Conservation (phyloP, 163 green algal species). For the Prototheca cutis region DNA sequence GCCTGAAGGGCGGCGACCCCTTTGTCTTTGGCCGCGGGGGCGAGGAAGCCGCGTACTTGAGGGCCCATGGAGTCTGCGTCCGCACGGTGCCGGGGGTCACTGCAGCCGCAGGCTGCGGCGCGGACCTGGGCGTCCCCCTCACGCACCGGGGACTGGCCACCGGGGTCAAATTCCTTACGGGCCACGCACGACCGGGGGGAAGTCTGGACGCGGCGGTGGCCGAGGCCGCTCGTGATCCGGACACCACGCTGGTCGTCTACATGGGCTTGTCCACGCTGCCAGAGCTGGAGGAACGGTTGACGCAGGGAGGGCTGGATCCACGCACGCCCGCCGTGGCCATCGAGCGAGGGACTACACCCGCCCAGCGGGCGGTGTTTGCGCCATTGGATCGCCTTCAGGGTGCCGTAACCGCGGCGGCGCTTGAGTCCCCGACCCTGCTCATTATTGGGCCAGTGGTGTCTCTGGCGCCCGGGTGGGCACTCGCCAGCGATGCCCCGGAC, state of each 20-base stretch:
- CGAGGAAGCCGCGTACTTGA: slow-evolving; percentile 80
- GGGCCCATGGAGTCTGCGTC: slow-evolving; percentile 65
- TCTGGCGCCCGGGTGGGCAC: slow-evolving; percentile 61
- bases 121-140: slow-evolving; percentile 89
- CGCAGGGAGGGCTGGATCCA: slow-evolving; percentile 41
- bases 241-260: slow-evolving; percentile 93
- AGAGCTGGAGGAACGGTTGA: slow-evolving; percentile 51
- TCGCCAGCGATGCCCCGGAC: background rate
- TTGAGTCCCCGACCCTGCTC: slow-evolving; percentile 90
- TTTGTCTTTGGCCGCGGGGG: slow-evolving; percentile 87
- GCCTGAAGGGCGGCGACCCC: slow-evolving; percentile 94
- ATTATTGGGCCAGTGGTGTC: slow-evolving; percentile 84
- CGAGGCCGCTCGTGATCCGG: slow-evolving; percentile 49
- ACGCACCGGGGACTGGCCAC: slow-evolving; percentile 93
- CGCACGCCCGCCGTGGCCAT: slow-evolving; percentile 82
- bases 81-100: slow-evolving; percentile 92
- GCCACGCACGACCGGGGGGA: slow-evolving; percentile 62
- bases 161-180: slow-evolving; percentile 83
- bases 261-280: slow-evolving; percentile 89
- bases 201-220: slow-evolving; percentile 35
- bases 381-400: slow-evolving; percentile 47
- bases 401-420: slow-evolving; percentile 39
- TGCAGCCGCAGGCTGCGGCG: slow-evolving; percentile 84
- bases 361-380: slow-evolving; percentile 76
- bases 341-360: slow-evolving; percentile 80